phyloP scores from a whole-genome alignment of 1,284 basidiomycete species.

The Cystobasidium pallidum region DNA sequence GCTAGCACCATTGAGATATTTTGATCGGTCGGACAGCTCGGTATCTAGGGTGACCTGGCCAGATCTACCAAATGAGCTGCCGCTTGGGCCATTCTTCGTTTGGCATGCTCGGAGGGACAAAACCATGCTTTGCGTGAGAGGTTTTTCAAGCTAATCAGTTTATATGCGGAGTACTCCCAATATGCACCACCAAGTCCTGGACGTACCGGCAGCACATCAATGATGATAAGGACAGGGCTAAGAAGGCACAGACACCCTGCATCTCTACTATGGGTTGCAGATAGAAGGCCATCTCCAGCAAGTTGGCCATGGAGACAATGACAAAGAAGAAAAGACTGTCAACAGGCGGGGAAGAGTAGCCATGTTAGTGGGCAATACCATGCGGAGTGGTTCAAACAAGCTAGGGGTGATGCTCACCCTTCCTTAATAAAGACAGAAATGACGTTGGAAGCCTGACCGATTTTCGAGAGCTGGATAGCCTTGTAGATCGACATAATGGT shows the following conservation, averaged over 20 bases:
- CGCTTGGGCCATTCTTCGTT: neutral
- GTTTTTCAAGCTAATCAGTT: neutral
- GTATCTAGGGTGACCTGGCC: neutral
- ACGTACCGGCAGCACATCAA: slow-evolving; percentile 40
- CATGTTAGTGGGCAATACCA: neutral
- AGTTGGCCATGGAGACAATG: slow-evolving; percentile 1
- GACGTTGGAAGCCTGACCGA: slow-evolving; percentile 11
- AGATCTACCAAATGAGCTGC: neutral
- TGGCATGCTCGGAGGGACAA: slow-evolving; percentile 24
- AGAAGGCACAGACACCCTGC: slow-evolving; percentile 26
- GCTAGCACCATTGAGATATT: neutral
- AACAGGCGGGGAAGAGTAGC: too few species aligned
- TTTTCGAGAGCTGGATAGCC: slow-evolving; percentile 7
- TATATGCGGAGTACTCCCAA: neutral
- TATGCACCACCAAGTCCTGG: neutral
- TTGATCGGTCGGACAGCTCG: slow-evolving; percentile 5
- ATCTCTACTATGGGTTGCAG: slow-evolving; percentile 24
- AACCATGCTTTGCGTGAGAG: neutral
- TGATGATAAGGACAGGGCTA: slow-evolving; percentile 2
- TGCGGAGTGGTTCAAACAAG: neutral
- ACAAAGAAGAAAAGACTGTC: slow-evolving; percentile 34
- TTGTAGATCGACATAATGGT: slow-evolving; percentile 20
- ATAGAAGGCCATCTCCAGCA: slow-evolving; percentile 33
- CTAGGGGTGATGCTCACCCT: neutral
- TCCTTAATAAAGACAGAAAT: slow-evolving; percentile 19